phyloP scores from a whole-genome alignment of 2,329 filamentous ascomycete species.

The Cladophialophora chaetospira region DNA sequence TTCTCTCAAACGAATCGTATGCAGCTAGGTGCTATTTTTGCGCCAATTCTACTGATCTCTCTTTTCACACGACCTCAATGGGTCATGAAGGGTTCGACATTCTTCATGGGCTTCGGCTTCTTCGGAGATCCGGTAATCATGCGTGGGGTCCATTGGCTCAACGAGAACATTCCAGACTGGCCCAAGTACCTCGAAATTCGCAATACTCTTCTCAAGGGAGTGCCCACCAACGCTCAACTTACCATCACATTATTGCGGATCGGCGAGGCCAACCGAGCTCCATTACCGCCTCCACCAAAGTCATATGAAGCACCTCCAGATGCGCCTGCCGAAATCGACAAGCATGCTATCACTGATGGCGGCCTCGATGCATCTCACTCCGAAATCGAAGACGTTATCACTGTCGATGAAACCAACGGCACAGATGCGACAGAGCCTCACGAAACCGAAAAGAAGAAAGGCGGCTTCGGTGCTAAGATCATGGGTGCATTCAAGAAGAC shows the following conservation, averaged over 20 bases:
- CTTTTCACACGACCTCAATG: constrained; percentile 60
- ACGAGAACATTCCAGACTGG: constrained; percentile 66
- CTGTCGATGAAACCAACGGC: constrained; percentile 52
- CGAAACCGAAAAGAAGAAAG: constrained; percentile 40
- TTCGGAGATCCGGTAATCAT: constrained; percentile 76
- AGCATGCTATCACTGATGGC: constrained; percentile 56
- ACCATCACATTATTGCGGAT: constrained; percentile 78
- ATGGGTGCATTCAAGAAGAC: constrained; percentile 69
- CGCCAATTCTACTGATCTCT: constrained; percentile 56
- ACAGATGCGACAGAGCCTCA: constrained; percentile 41
- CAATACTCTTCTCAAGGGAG: constrained; percentile 73
- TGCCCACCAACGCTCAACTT: constrained; percentile 84
- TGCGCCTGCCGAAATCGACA: constrained; percentile 54
- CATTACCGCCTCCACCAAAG: constrained; percentile 65
- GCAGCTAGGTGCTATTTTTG: constrained; percentile 56
- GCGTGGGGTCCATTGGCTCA: constrained; percentile 56
- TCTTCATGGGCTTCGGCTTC: constrained; percentile 72
- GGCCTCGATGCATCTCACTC: constrained; percentile 63
- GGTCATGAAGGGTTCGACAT: constrained; percentile 65
- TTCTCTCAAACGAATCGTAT: constrained; percentile 61
- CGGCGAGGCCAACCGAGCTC: constrained; percentile 78
- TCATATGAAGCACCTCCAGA: constrained; percentile 50
- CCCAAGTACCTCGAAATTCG: constrained; percentile 71
- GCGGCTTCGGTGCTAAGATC: constrained; percentile 56
- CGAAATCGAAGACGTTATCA: constrained; percentile 67